Evolutionary conservation across 2,329 filamentous ascomycete species (phyloP).

Genomic region (Nemania sp.): DNA sequence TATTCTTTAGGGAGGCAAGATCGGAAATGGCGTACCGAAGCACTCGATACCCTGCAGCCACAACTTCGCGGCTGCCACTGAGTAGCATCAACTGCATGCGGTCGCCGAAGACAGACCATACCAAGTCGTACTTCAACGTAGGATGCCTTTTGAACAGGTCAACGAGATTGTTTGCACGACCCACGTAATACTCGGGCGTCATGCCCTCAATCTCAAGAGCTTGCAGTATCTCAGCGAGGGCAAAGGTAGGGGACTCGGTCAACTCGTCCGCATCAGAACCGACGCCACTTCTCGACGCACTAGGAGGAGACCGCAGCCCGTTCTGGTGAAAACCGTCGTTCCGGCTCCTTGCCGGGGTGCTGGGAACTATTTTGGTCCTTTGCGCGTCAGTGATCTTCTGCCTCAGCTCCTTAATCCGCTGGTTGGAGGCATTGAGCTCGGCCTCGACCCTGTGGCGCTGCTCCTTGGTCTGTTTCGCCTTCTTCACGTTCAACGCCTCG

Average conservation of each 20-base stretch:
- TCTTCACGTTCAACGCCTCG: constrained; percentile 91
- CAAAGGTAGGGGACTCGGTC: constrained; percentile 86
- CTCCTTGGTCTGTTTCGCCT: constrained; percentile 91
- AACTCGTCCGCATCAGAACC: constrained; percentile 68
- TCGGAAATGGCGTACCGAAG: constrained; percentile 95
- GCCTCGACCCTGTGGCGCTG: constrained; percentile 79
- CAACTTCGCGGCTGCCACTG: constrained; percentile 93
- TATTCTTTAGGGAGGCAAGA: constrained; percentile 82
- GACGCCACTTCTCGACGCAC: constrained; percentile 57
- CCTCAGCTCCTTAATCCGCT: constrained; percentile 64
- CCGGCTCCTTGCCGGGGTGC: constrained; percentile 58
- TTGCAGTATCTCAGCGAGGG: constrained; percentile 86
- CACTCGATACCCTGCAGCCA: constrained; percentile 91
- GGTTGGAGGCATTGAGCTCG: constrained; percentile 87
- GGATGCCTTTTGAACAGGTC: constrained; percentile 93
- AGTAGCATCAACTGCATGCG: constrained; percentile 95
- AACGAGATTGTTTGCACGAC: constrained; percentile 88
- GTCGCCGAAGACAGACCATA: constrained; percentile 92
- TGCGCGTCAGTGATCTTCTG: constrained; percentile 64
- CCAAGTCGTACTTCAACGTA: constrained; percentile 92
- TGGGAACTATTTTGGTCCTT: constrained; percentile 49
- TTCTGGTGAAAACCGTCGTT: constrained; percentile 52
- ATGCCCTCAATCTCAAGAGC: constrained; percentile 86
- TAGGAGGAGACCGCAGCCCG: constrained; percentile 60
- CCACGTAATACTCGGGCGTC: constrained; percentile 93